Base-by-base conservation (phyloP, 2,329 filamentous ascomycete species). In the Sclerotinia sclerotiorum region DNA sequence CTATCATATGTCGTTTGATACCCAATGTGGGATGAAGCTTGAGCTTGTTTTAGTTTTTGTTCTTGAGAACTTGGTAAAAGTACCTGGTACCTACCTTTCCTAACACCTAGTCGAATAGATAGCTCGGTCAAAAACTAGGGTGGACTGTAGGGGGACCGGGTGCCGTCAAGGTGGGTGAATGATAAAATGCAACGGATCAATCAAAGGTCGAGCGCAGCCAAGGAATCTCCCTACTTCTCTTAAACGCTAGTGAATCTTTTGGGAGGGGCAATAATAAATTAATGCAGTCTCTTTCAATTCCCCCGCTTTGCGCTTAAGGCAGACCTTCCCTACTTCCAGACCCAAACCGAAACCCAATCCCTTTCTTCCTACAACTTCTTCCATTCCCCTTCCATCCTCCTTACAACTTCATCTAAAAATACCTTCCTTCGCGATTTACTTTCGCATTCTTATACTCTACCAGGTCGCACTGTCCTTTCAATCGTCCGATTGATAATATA, bases 391-490 rank as follows among this genome's bases (percentile, higher is more conserved):
- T 32, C 44, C 15, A 52, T 29, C 67, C 65, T 48, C 66, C 44
- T 46, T 68, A 39, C 60, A 54, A 57, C 52, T 54, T 56, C 35
- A 19, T 19, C 19, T 27, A 29, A 1, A 29, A 24, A 51, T 11
- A 32, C 27, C 56, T 27, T 56, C 39, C 29, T 29, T 65, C 35
- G 35, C 35, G 51, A 65, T 44, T 44, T 58, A 58, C 15, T n/a
- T n/a, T 67, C 55, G 42, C 49, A 35, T 39, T 56, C 39, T 29
- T 32, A 55, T 8, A 17, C 19, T 65, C 49, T 35, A 54, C 35
- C 52, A 44, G 39, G 56, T 71, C 74, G 74, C 69, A 76, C 76
- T 75, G 75, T 77, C 74, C 70, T 76, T 76, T 75, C 74, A 74
- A 74, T 75, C 73, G 71, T 72, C 67, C 72, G 71, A 73, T 68